Base-by-base conservation (phyloP, 1,284 basidiomycete genomes). In the Neonothopanus nambi region DNA sequence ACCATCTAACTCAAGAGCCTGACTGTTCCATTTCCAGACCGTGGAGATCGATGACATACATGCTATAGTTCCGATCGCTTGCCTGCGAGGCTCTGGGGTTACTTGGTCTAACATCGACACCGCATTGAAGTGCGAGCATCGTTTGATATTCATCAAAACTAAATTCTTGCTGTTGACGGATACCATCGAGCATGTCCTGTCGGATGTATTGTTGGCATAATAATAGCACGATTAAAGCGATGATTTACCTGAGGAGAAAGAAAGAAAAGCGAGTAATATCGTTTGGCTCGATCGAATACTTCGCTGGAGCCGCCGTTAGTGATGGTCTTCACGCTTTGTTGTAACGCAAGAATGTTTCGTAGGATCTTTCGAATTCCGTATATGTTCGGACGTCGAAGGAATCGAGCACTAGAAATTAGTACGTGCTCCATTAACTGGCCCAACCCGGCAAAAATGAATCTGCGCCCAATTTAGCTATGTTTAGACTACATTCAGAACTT, bases 61-160 rank as follows among this genome's bases (percentile, higher is more conserved):
- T 82, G 68, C 82, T 84, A 67, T 90, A 90, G 64, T 85, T 84
- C 48, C 81, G 78, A 68, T 91, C 82, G 1, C 67, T 67, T n/a
- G 84, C 80, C 59, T 77, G 79, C 33, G 76, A 70, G 18, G 69
- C 70, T 26, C 75, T 79, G 35, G 70, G 70, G 24, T 83, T 79
- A 21, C 75, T 78, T 28, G 74, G 69, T 13, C 70, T 74, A 54
- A 80, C 82, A 62, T 91, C 84, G 28, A 91, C 81, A 28, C 89
- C 91, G 65, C 93, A 95, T 63, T 93, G 91, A 38, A 96, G 77
- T 59, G 86, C 88, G 46, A 97, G 78, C 79, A 97, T 93, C 4
- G 84, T 82, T 66, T 93, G 91, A 70, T 95, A 96, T 65, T 96
- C 91, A 59, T 95, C 93, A 61, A 96, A 95, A 1, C 78, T 82